These are phyloP conservation scores for Raffaelea albimanens DNA, from an alignment of 2,329 filamentous ascomycete species.

Conservation along the genomic window DNA sequence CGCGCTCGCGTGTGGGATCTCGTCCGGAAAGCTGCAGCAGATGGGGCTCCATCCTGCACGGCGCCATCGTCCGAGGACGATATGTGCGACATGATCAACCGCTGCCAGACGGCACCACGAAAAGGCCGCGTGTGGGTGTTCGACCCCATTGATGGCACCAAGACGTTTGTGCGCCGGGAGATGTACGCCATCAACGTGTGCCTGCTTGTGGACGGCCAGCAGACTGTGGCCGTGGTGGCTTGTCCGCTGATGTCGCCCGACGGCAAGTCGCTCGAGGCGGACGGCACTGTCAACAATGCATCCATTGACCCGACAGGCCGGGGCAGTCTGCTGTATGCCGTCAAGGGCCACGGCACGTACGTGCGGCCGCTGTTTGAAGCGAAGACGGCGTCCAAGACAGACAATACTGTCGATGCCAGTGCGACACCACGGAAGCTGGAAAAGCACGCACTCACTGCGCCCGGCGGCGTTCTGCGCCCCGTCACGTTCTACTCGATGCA, in stretches of 20 bases:
- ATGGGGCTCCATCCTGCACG: constrained; percentile 18
- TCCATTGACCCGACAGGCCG: constrained; percentile 31
- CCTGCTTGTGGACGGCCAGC: constrained; percentile 38
- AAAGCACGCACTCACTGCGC: constrained; percentile 17
- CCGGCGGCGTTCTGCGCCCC: constrained; percentile 23
- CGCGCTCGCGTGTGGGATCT: constrained; percentile 38
- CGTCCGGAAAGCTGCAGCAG: constrained; percentile 22
- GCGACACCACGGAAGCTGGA: constrained; percentile 21
- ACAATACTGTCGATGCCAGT: background rate
- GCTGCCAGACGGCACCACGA: constrained; percentile 30
- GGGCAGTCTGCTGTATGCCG: constrained; percentile 43
- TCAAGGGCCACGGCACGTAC: constrained; percentile 37
- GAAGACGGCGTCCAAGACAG: background rate
- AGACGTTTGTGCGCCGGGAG: constrained; percentile 43
- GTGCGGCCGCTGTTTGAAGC: constrained; percentile 27
- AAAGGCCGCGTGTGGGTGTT: constrained; percentile 45
- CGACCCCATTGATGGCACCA: constrained; percentile 52
- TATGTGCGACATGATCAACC: constrained; percentile 45
- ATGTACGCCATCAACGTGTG: constrained; percentile 50
- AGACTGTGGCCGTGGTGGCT: constrained; percentile 40
- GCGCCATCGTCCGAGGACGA: constrained; percentile 29
- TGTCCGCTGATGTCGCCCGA: constrained; percentile 30
- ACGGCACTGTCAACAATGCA: constrained; percentile 31
- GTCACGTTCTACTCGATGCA: constrained; percentile 38
- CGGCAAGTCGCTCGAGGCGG: constrained; percentile 26